These are phyloP conservation scores for Aspergillus ostianus DNA, from an alignment of 495 filamentous ascomycete genomes.

Conservation along the genomic window DNA sequence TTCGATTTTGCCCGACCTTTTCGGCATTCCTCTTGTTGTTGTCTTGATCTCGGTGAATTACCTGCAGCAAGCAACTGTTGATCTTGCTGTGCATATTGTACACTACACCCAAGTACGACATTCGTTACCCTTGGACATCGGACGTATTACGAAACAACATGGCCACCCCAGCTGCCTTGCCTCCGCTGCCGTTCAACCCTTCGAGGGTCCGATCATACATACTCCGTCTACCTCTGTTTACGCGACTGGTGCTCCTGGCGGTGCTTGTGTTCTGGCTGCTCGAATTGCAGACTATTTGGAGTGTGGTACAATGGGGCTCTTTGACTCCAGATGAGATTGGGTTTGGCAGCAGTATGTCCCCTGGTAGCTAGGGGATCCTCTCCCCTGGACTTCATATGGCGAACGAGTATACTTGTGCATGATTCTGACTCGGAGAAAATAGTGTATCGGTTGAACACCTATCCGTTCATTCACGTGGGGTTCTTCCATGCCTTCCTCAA, in stretches of 20 bases:
- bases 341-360: constrained; percentile 68
- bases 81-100: background rate
- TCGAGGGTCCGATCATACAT: constrained; percentile 65
- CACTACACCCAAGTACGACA: background rate
- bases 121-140: background rate
- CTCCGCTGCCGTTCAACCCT: constrained; percentile 49
- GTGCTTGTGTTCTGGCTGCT: constrained; percentile 68
- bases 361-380: background rate
- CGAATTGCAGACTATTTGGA: constrained; percentile 62
- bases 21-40: background rate
- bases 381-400: background rate
- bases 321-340: constrained; percentile 74
- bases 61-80: background rate
- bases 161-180: constrained; percentile 41
- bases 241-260: constrained; percentile 66
- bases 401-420: background rate
- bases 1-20: background rate
- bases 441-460: constrained; percentile 95
- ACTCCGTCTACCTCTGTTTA: constrained; percentile 82
- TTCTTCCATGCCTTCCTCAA: constrained; percentile 81
- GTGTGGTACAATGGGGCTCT: constrained; percentile 70
- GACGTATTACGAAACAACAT: constrained; percentile 21
- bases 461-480: constrained; percentile 79
- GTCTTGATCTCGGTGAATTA: background rate
- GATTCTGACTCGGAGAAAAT: constrained; percentile 16